A percentile compares a stretch with the other conserved stretches of the same genome.
phyloP scores from a whole-genome alignment of 139 green algal genomes.

The Chlamydomonas schloesseri region DNA sequence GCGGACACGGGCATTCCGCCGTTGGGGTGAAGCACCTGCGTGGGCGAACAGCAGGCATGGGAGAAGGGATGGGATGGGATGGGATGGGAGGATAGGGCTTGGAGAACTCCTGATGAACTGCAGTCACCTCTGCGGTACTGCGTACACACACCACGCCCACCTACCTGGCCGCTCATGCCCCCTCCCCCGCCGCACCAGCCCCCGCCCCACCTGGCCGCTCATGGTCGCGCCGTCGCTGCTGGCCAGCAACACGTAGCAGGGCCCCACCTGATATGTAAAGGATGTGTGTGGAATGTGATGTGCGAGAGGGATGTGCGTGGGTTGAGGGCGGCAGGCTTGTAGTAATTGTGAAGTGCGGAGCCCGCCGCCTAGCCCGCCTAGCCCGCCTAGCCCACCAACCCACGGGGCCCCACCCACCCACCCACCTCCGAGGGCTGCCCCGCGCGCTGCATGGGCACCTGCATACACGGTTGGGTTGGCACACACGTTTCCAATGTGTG shows the following conservation, averaged over 20 bases:
- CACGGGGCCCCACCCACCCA: too few relatives aligned
- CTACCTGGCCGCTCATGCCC: neutral
- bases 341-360: too few relatives aligned
- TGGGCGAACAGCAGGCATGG: conserved; percentile 3
- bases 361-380: too few relatives aligned
- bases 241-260: conserved; percentile 79
- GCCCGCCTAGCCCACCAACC: too few relatives aligned
- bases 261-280: conserved; percentile 12
- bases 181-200: too few relatives aligned
- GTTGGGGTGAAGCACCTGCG: conserved; percentile 74
- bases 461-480: neutral
- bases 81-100: too few relatives aligned
- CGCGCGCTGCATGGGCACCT: conserved; percentile 54
- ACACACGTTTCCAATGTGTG: too few relatives aligned
- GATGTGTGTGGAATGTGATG: neutral
- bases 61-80: neutral
- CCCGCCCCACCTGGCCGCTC: conserved; percentile 56
- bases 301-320: neutral
- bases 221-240: conserved; percentile 58
- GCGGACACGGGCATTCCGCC: conserved; percentile 61
- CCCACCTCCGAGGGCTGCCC: conserved; percentile 65
- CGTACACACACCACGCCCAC: neutral
- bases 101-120: too few relatives aligned
- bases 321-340: too few relatives aligned
- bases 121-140: neutral